Evolutionary conservation across 768 basidiomycete species (phyloP), one percentile per base, ranked within the genome.

Genomic region (Xanthoconium purpureum): DNA sequence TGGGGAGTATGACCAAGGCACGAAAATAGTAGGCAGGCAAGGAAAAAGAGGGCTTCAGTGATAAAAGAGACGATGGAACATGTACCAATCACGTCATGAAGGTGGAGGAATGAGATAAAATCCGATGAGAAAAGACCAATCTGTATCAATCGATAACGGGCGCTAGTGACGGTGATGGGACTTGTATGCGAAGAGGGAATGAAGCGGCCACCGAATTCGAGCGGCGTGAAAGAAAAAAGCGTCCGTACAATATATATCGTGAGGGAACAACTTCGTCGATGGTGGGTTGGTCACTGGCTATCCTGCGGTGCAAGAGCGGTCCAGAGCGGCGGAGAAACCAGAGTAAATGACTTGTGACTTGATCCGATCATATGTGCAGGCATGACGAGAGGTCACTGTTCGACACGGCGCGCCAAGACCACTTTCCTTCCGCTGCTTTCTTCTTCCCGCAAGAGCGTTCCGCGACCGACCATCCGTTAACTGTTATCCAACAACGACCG

Each of bases 191-290:
- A 69, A 47, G 36, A 51, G 44, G 63, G 60, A 67, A 71, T 52
- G 50, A 70, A 62, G 70, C 74, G 60, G 74, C 66, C 71, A 63
- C 55, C 60, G 52, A 64, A 60, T 56, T 53, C 53, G 54, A 60
- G 63, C 58, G 58, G 66, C 79, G 63, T 85, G 83, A 83, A 86
- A 78, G 76, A 82, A 85, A 81, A 80, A 73, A 85, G 87, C 88
- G 88, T 89, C 88, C 88, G 85, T 87, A 74, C 77, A 72, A 73
- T 73, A 73, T 59, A 73, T 71, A 72, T 74, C 63, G 63, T 71
- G 73, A 79, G 73, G 72, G 73, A 72, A 73, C 66, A 60, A 67
- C 63, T 62, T 71, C 65, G 56, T 71, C 55, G 68, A 63, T 68
- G 69, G 60, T 52, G 62, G 52, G 42, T 55, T 48, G 56, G 47